Conservation (phyloP, 495 filamentous ascomycete species). For the Penicillium verhagenii region DNA sequence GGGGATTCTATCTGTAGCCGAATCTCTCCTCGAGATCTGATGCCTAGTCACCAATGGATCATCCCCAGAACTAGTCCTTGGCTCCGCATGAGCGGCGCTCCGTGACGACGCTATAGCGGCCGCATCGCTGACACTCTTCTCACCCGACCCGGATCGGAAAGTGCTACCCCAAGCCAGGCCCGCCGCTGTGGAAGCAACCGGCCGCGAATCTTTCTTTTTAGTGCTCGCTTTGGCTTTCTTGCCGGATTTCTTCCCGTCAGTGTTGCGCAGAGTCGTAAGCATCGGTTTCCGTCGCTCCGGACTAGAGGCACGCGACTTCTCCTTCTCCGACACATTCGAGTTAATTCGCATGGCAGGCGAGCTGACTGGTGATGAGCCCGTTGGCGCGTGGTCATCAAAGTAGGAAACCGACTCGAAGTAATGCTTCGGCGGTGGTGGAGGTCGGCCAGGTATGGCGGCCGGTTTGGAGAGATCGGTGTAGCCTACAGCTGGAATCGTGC, state of each 20-base stretch:
- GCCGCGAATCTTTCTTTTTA: constrained; percentile 38
- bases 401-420: constrained; percentile 46
- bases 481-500: constrained; percentile 74
- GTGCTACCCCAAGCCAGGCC: constrained; percentile 77
- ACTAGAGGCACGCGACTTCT: constrained; percentile 65
- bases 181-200: constrained; percentile 79
- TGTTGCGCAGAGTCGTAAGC: constrained; percentile 76
- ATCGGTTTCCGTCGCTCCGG: constrained; percentile 70
- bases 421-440: constrained; percentile 47
- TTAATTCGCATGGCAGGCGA: constrained; percentile 38
- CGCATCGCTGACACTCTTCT: constrained; percentile 37
- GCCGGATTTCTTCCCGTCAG: constrained; percentile 56
- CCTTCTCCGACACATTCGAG: constrained; percentile 42
- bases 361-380: constrained; percentile 8
- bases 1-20: constrained; percentile 20
- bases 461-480: constrained; percentile 75
- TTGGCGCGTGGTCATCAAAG: constrained; percentile 14
- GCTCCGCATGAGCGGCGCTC: constrained; percentile 28
- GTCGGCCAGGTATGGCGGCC: constrained; percentile 62
- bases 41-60: constrained; percentile 15
- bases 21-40: constrained; percentile 3
- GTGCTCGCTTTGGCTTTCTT: constrained; percentile 43
- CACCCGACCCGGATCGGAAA: constrained; percentile 33
- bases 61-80: constrained; percentile 29
- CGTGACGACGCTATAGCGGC: constrained; percentile 33